phyloP scores from a whole-genome alignment of 2,329 filamentous ascomycete genomes.

The Calonectria crousiana region DNA sequence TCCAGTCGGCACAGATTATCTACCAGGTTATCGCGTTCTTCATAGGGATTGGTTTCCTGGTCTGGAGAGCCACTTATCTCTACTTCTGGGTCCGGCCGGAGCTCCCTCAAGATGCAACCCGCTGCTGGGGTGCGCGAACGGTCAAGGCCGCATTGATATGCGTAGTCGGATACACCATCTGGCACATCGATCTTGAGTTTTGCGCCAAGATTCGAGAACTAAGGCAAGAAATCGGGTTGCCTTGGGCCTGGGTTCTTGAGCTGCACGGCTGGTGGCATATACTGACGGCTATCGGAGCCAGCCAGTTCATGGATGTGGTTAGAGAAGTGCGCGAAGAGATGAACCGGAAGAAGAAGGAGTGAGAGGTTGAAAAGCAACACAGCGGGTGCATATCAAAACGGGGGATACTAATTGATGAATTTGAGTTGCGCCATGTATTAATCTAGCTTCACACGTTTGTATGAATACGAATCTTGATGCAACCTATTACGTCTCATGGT shows the following conservation, averaged over 20 bases:
- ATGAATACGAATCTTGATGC: neutral
- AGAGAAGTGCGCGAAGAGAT: conserved; percentile 33
- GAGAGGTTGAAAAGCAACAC: neutral
- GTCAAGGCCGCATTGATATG: conserved; percentile 47
- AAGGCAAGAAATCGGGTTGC: conserved; percentile 62
- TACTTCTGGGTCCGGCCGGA: conserved; percentile 46
- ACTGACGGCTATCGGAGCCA: conserved; percentile 67
- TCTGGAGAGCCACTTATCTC: conserved; percentile 50
- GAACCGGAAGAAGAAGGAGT: neutral
- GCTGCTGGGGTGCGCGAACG: conserved; percentile 42
- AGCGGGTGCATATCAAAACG: neutral
- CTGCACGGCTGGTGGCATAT: conserved; percentile 76
- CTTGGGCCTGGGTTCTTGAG: conserved; percentile 68
- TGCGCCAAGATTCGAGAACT: conserved; percentile 61
- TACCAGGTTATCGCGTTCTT: conserved; percentile 57
- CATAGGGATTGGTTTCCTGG: conserved; percentile 48
- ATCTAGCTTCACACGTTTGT: neutral
- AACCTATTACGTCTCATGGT: neutral
- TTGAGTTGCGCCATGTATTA: neutral
- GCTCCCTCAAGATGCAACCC: conserved; percentile 44
- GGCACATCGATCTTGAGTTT: conserved; percentile 68
- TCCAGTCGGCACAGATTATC: conserved; percentile 56
- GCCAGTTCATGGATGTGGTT: conserved; percentile 51
- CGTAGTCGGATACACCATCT: conserved; percentile 62
- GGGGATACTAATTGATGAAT: neutral